Evolutionary conservation across 2,329 filamentous ascomycete species (phyloP).

Genomic region (Talaromyces sp.): DNA sequence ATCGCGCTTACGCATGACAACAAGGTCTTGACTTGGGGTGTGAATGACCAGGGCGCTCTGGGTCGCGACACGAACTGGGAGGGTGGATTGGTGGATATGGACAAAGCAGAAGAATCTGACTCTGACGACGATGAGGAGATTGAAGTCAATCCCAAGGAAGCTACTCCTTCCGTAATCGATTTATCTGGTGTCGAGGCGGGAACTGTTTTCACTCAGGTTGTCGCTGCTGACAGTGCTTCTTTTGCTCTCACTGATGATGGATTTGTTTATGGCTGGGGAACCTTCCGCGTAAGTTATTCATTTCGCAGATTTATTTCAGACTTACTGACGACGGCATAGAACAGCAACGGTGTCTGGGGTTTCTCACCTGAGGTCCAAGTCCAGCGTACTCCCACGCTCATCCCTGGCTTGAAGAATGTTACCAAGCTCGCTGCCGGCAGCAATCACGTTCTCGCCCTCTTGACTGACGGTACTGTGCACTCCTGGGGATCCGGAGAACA

Average conservation of each 20-base stretch:
- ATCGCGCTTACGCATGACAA: conserved; percentile 67
- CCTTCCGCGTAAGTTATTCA: conserved; percentile 48
- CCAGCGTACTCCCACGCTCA: conserved; percentile 36
- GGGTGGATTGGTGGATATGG: conserved; percentile 54
- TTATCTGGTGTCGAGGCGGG: conserved; percentile 47
- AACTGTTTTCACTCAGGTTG: conserved; percentile 53
- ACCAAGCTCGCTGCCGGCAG: conserved; percentile 46
- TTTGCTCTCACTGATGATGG: conserved; percentile 59
- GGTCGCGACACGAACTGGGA: conserved; percentile 64
- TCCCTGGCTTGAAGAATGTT: conserved; percentile 47
- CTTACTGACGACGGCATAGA: conserved; percentile 28
- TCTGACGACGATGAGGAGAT: conserved; percentile 47
- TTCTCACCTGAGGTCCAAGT: conserved; percentile 43
- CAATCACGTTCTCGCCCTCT: conserved; percentile 51
- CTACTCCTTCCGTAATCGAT: conserved; percentile 50
- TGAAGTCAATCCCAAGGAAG: conserved; percentile 54
- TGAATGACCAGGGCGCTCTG: conserved; percentile 71
- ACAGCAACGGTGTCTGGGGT: conserved; percentile 55
- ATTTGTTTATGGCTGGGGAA: conserved; percentile 58
- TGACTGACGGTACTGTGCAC: conserved; percentile 51
- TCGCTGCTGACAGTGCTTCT: conserved; percentile 55
- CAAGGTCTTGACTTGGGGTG: conserved; percentile 72
- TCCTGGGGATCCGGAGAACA: conserved; percentile 60
- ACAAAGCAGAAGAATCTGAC: conserved; percentile 46
- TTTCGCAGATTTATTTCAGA: not conserved